Percentiles rank a stretch among this genome's conserved stretches.
Conservation (phyloP, 768 basidiomycete genomes). For the Scleroderma bovista region DNA sequence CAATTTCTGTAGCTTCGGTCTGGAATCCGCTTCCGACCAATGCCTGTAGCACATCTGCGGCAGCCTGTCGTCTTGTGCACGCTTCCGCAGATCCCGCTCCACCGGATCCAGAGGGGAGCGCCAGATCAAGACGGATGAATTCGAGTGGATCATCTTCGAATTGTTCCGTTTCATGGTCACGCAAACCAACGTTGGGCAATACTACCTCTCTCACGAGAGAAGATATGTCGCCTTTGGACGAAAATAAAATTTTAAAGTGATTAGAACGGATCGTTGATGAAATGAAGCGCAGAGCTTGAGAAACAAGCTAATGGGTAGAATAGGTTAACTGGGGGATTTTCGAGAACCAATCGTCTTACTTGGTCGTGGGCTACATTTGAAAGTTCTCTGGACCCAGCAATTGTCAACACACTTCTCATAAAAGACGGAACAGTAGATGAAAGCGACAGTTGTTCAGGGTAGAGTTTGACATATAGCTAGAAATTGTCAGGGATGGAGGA, state of each 20-base stretch:
- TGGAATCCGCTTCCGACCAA: constrained; percentile 80
- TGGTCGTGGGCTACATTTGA: constrained; percentile 70
- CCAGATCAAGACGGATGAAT: constrained; percentile 83
- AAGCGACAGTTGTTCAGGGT: constrained; percentile 68
- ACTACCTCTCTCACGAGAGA: constrained; percentile 86
- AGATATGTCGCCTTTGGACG: constrained; percentile 72
- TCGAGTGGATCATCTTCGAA: constrained; percentile 98
- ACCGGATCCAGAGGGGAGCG: constrained; percentile 47
- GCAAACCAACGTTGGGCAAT: constrained; percentile 85
- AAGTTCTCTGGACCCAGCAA: constrained; percentile 64
- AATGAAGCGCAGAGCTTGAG: constrained; percentile 86
- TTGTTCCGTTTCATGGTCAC: constrained; percentile 88
- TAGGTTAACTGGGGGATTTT: not conserved
- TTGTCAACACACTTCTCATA: constrained; percentile 86
- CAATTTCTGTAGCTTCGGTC: constrained; percentile 79
- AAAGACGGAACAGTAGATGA: constrained; percentile 63
- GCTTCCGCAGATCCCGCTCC: constrained; percentile 52
- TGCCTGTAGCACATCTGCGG: constrained; percentile 92
- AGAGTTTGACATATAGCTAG: constrained; percentile 77
- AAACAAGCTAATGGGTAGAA: constrained; percentile 57
- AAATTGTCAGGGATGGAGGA: not conserved
- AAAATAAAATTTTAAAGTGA: constrained; percentile 76
- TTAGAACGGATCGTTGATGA: constrained; percentile 90
- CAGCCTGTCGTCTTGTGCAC: constrained; percentile 86
- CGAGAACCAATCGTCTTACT: constrained; percentile 35